Evolutionary conservation across 1,284 basidiomycete species (phyloP).

Genomic region (Trametes hirsuta): DNA sequence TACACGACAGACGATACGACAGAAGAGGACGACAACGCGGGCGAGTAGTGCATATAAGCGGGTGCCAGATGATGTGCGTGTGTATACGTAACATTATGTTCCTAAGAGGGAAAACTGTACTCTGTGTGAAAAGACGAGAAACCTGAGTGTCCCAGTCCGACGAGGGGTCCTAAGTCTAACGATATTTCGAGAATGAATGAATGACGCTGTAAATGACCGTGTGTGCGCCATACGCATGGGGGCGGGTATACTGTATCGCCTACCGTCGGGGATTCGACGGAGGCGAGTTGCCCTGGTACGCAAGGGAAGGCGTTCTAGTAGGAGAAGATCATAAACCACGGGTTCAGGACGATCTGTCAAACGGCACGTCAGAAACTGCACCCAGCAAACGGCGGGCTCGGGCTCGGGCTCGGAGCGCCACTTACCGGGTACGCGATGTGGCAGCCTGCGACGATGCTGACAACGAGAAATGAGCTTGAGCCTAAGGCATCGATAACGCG

Average conservation of each 20-base stretch:
- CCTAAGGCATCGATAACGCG: not conserved
- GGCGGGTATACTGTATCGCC: not conserved
- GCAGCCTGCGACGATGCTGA: conserved; percentile 58
- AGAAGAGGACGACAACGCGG: too few species aligned
- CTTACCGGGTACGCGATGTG: conserved; percentile 73
- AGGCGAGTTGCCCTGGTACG: not conserved
- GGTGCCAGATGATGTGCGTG: not conserved
- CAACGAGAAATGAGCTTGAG: not conserved
- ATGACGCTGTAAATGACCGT: not conserved
- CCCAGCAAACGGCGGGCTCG: conserved; percentile 5
- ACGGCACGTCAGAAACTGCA: not conserved
- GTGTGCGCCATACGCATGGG: not conserved
- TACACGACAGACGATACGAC: too few species aligned
- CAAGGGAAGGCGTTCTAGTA: conserved; percentile 40
- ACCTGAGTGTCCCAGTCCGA: too few species aligned
- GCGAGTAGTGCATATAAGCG: not conserved
- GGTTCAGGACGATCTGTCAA: conserved; percentile 72
- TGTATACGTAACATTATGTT: not conserved
- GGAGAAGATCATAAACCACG: conserved; percentile 75
- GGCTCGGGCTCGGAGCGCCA: conserved; percentile 11
- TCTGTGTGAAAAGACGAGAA: too few species aligned
- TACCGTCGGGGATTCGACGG: conserved; percentile 5
- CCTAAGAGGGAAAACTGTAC: not conserved
- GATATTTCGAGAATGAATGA: not conserved
- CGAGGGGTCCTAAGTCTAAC: not conserved